phyloP scores from a whole-genome alignment of 768 basidiomycete species.

The Calocybe indica region DNA sequence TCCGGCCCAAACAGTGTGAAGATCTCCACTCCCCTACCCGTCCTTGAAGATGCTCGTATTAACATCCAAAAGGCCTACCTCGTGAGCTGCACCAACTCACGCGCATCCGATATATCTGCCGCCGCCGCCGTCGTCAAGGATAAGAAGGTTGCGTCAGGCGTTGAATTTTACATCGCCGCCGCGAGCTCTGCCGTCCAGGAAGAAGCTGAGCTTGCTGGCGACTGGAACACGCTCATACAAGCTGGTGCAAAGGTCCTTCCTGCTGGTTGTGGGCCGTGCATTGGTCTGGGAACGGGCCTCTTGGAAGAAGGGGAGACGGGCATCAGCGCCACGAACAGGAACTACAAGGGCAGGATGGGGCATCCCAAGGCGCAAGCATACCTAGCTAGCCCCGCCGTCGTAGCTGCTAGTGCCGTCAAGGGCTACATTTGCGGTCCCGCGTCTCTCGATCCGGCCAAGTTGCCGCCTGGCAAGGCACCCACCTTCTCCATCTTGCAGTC shows the following conservation, averaged over 20 bases:
- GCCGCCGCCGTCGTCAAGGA: constrained; percentile 89
- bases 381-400: constrained; percentile 93
- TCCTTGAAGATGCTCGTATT: constrained; percentile 68
- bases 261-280: constrained; percentile 96
- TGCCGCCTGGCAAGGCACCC: constrained; percentile 49
- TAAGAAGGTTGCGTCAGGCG: constrained; percentile 74
- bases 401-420: constrained; percentile 90
- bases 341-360: constrained; percentile 99
- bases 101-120: constrained; percentile 88
- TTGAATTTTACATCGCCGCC: constrained; percentile 97
- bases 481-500: constrained; percentile 47
- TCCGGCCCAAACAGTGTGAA: constrained; percentile 99
- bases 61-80: constrained; percentile 96
- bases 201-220: constrained; percentile 78
- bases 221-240: constrained; percentile 84
- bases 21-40: constrained; percentile 86
- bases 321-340: constrained; percentile 97
- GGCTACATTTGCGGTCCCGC: constrained; percentile 87
- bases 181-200: constrained; percentile 90
- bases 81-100: constrained; percentile 96
- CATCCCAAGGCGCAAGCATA: constrained; percentile 93
- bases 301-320: constrained; percentile 93
- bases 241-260: constrained; percentile 92
- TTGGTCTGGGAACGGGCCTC: constrained; percentile 89
- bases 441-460: constrained; percentile 44